Conservation (phyloP, 2,329 filamentous ascomycete species). For the Calonectria leucothoes region DNA sequence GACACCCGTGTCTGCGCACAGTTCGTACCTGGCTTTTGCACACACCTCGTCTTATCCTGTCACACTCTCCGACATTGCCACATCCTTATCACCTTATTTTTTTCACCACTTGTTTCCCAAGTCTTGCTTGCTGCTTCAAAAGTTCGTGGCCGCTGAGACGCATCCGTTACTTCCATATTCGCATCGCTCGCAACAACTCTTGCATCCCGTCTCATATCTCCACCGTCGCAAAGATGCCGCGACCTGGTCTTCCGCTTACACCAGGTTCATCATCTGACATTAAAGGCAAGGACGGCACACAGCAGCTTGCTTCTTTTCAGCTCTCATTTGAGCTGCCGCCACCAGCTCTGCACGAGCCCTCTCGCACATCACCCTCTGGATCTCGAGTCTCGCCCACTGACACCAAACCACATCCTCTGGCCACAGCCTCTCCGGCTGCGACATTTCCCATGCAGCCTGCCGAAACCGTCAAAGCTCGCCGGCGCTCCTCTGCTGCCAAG, state of each 20-base stretch:
- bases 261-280: slow-evolving; percentile 86
- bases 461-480: slow-evolving; percentile 64
- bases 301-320: slow-evolving; percentile 70
- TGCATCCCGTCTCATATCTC: slow-evolving; percentile 1
- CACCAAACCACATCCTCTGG: slow-evolving; percentile 46
- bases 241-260: slow-evolving; percentile 69
- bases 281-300: slow-evolving; percentile 75
- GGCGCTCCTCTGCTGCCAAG: slow-evolving; percentile 60
- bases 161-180: slow-evolving; percentile 4
- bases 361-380: slow-evolving; percentile 56
- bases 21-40: background rate
- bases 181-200: background rate
- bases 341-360: slow-evolving; percentile 72
- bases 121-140: background rate
- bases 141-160: background rate
- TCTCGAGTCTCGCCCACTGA: slow-evolving; percentile 41
- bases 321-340: slow-evolving; percentile 81
- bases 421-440: slow-evolving; percentile 38
- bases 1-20: background rate
- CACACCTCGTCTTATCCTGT: background rate
- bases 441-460: slow-evolving; percentile 61
- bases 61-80: background rate
- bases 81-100: background rate
- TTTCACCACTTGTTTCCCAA: background rate
- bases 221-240: slow-evolving; percentile 45